Evolutionary conservation across 2,329 filamentous ascomycete genomes (phyloP), one percentile per base, ranked within the genome.

Genomic region (Cercospora berteroae): DNA sequence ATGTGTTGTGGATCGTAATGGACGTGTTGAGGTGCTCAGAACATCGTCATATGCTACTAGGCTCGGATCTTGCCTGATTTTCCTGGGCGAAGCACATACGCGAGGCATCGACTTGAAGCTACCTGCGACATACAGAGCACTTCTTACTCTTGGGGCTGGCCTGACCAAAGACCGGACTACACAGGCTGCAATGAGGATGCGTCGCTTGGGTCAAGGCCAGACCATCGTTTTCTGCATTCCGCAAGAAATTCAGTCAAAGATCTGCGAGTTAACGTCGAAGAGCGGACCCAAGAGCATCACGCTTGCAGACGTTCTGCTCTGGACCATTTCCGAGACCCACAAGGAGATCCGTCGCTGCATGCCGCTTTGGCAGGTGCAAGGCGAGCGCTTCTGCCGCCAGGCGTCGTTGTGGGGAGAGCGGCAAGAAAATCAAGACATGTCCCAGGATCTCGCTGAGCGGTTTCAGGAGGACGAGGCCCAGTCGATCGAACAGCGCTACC

Each of bases 141-240:
- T 87, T 0, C 87, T 93, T 0, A 93, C 89, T 0, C 75, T 94
- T 0, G 90, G 90, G 0, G 82, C 87, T 0, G 80, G 81, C 4
- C 70, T 92, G 1, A 89, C 87, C 0, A 94, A 93, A 68, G 91
- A 94, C 67, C 80, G 84, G 13, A 75, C 92, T 0, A 86, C 89
- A 0, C 90, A 93, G 83, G 89, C 88, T 0, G 90, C 88, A 67
- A 91, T 90, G 88, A 78, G 90, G n/a, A 88, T 93, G 85, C 78
- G 90, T 10, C 86, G 89, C 67, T 81, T 94, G 0, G 90, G 89
- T 0, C 79, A 86, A 2, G 89, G 89, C 0, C 90, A 93, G 70
- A 87, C 86, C 0, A 83, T 92, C 0, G 79, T 85, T 0, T 91
- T 91, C 60, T 86, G 83, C 63, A 77, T 88, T 0, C 83, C 87